Conservation (phyloP, 257 asterid species). For the Scutellaria baicalensis region DNA sequence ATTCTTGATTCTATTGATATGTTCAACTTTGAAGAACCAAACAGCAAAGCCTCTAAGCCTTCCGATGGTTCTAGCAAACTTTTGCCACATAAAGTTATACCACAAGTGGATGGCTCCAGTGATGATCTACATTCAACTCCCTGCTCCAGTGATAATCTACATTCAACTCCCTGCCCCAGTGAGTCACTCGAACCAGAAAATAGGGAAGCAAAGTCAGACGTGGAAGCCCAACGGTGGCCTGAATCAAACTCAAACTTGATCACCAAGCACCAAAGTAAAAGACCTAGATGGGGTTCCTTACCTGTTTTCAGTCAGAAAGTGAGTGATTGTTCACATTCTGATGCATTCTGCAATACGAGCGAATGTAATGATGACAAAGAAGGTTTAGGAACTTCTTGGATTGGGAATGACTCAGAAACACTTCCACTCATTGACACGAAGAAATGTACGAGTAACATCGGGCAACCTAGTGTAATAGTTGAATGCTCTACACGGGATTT, state of each 20-base stretch:
- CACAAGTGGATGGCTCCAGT: conserved; percentile 77
- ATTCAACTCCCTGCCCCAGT: conserved; percentile 26
- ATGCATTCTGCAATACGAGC: conserved; percentile 11
- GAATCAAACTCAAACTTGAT: conserved; percentile 26
- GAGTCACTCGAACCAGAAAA: conserved; percentile 31
- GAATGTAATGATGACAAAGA: conserved; percentile 23
- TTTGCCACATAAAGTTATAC: conserved; percentile 35
- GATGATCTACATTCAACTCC: conserved; percentile 47
- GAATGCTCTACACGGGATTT: conserved; percentile 75
- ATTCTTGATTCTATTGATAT: conserved; percentile 82
- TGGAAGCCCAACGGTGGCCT: conserved; percentile 17
- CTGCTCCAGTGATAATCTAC: conserved; percentile 30
- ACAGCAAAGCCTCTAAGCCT: conserved; percentile 24
- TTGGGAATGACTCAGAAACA: conserved; percentile 30
- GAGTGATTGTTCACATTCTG: conserved; percentile 27
- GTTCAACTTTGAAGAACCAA: conserved; percentile 35
- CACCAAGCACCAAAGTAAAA: conserved; percentile 39
- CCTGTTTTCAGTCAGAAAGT: conserved; percentile 49
- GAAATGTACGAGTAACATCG: conserved; percentile 12
- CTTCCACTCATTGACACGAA: conserved; percentile 16
- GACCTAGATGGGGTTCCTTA: conserved; percentile 65
- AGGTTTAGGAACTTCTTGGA: conserved; percentile 20
- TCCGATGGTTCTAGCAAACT: conserved; percentile 24
- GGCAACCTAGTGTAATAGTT: conserved; percentile 28
- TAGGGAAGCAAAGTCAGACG: conserved; percentile 26